Base-by-base conservation (phyloP, 129 eudicot species). In the Lonicera japonica region DNA sequence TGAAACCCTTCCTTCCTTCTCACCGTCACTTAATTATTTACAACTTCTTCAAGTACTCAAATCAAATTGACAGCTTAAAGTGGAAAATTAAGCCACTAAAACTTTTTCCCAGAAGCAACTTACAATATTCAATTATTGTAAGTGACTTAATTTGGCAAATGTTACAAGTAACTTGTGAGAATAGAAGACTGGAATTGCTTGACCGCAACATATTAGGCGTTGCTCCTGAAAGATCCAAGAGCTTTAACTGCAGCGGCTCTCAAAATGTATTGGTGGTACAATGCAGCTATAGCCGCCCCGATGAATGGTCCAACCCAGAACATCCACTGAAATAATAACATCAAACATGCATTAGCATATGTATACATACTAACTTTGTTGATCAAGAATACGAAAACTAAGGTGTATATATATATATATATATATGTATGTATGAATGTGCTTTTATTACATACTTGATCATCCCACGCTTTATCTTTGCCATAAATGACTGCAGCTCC, bases 281-380 rank as follows among this genome's bases (percentile, higher is more conserved):
- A 40, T 18, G 87, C 94, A 9, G 92, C 87, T 1, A 85, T 78
- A 4, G 92, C 92, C 0, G 94, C 94, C 21, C 94, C 87, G n/a
- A 81, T 75, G 82, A 81, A 75, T 0, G 94, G 94, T 25, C 94
- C 94, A 40, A 75, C 85, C 94, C 85, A 85, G 74, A 85, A 81
- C n/a, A 85, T 18, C 94, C 87, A 85, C 87, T 85, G 73, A 20
- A 51, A 56, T 12, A 66, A 46, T 13, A 50, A 39, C 13, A 34
- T 38, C 7, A 45, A 29, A 18, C 24, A 34, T 51, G 22, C 6
- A 66, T 50, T 15, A 51, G 21, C 17, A 52, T 9, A 17, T 24
- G 11, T 46, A 0, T 58, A 16, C 2, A 58, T 18, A 5, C 14
- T 0, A 4, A 0, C 7, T 0, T 12, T 11, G 1, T 12, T 8